Base-by-base conservation (phyloP, 163 green algal species). In the Chlamydomonas reinhardtii region DNA sequence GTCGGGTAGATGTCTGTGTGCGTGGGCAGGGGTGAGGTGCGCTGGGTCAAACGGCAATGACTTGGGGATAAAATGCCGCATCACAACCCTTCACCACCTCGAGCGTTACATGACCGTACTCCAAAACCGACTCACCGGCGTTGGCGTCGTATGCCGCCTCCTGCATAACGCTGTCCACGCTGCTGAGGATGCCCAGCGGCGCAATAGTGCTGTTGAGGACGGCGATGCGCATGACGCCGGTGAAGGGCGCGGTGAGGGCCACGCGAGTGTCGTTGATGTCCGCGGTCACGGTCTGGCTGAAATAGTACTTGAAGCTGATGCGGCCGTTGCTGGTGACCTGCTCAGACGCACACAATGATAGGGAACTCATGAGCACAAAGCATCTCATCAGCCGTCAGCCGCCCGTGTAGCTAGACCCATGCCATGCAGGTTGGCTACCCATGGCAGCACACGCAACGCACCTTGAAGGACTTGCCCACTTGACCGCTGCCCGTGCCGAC, bases 171-270 rank as follows among this genome's bases (percentile, higher is more conserved):
- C 39, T 37, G 17, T 14, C 76, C 70, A 31, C 66, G 79, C 19
- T 72, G 17, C 48, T 61, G 31, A n/a, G 59, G 39, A 62, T 52
- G 62, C 61, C 20, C 32, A 66, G 37, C 34, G 74, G 69, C 68
- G 25, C 14, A 5, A 31, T 35, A 34, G 35, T 4, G 81, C 31
- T 65, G 66, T 39, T 62, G 25, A 78, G 17, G 8, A 90, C 11
- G 48, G 84, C 86, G 34, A 92, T 84, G 22, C 85, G 68, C 72
- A 92, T 71, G 34, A 91, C 73, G 24, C 91, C 91, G 54, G 86
- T 92, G 83, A 89, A 94, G 9, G 91, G 85, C 48, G 89, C 81
- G n/a, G 73, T 31, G 61, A 89, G 25, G 34, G 77, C 68, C 32
- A 86, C 25, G 25, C 59, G 15, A 2, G 19, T 61, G 6, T 19